Conservation (phyloP, 768 basidiomycete species). For the Tylopilus sp. region DNA sequence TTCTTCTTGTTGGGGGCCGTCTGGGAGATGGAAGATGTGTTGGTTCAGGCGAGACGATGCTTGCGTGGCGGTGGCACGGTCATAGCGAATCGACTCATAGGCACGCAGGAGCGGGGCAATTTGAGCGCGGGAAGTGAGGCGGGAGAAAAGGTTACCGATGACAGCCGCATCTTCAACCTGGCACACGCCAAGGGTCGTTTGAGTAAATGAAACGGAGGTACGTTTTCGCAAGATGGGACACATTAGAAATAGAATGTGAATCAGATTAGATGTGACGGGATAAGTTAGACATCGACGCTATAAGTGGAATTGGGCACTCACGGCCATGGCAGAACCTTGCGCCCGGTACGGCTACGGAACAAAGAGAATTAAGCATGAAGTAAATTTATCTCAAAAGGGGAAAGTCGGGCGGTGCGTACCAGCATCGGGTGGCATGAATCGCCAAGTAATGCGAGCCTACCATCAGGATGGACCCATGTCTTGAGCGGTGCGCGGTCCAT, state of each 20-base stretch:
- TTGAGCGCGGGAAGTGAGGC: conserved; percentile 39
- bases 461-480: conserved; percentile 46
- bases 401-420: conserved; percentile 12
- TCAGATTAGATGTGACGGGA: neutral
- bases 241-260: neutral
- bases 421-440: conserved; percentile 60
- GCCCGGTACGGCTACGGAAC: conserved; percentile 44
- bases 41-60: conserved; percentile 48
- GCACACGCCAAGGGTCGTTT: neutral
- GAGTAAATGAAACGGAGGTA: neutral
- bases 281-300: neutral
- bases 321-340: conserved; percentile 55
- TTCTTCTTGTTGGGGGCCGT: conserved; percentile 48
- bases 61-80: conserved; percentile 50
- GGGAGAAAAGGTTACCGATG: conserved; percentile 50
- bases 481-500: conserved; percentile 46
- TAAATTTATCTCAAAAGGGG: neutral
- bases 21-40: conserved; percentile 51
- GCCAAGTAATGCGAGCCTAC: conserved; percentile 45
- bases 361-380: neutral
- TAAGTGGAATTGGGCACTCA: conserved; percentile 20
- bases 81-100: conserved; percentile 49
- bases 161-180: conserved; percentile 37
- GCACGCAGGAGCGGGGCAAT: conserved; percentile 45
- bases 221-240: neutral